phyloP scores from a whole-genome alignment of 129 eudicot species.

The Arctium minus region DNA sequence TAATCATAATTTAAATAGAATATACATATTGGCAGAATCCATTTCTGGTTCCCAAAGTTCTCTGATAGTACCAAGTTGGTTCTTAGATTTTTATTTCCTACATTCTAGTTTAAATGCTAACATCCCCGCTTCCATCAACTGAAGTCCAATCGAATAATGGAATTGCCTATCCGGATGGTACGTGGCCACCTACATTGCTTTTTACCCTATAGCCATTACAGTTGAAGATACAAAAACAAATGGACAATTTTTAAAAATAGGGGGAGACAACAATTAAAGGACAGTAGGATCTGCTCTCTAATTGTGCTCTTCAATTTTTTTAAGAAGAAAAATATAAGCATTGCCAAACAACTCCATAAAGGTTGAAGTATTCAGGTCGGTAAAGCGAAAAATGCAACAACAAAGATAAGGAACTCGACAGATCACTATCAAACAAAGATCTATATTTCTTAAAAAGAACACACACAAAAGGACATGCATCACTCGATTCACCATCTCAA shows the following conservation, averaged over 20 bases:
- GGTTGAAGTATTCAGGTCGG: too few species aligned
- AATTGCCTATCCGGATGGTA: background rate
- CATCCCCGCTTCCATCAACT: background rate
- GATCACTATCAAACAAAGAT: too few species aligned
- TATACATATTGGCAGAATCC: background rate
- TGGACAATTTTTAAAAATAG: background rate
- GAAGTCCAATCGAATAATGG: background rate
- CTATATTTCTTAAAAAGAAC: too few species aligned
- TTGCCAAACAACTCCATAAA: too few species aligned
- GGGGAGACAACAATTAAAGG: background rate
- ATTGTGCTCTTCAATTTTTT: too few species aligned
- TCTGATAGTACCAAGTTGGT: background rate
- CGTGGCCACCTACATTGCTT: too few species aligned
- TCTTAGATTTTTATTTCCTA: background rate
- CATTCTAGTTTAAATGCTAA: background rate
- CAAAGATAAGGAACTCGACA: too few species aligned
- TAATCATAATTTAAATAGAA: background rate
- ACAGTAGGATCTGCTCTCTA: too few species aligned
- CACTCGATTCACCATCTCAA: too few species aligned
- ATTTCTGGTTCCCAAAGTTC: background rate
- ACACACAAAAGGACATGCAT: too few species aligned
- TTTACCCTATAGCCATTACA: background rate
- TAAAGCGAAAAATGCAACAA: too few species aligned
- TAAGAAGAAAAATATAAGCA: too few species aligned
- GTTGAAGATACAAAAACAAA: background rate